phyloP scores from a whole-genome alignment of 1,139 yeast genomes.

The Debaryomyces singareniensis region DNA sequence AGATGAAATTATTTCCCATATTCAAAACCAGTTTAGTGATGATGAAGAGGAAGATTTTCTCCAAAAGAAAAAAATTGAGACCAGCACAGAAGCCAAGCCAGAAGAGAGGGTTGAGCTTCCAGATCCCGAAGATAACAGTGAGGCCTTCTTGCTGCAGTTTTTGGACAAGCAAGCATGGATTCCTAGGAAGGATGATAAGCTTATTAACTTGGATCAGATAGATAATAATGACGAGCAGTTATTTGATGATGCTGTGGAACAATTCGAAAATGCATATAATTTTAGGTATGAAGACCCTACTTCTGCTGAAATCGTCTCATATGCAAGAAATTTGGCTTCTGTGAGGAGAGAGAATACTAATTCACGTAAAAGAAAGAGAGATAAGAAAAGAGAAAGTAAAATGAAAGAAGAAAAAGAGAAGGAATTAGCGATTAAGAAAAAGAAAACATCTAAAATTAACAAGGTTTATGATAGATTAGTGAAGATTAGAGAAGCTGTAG shows the following conservation, averaged over 20 bases:
- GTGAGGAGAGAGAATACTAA: slow-evolving; percentile 74
- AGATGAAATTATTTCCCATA: slow-evolving; percentile 63
- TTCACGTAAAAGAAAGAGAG: slow-evolving; percentile 78
- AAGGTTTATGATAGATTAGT: slow-evolving; percentile 72
- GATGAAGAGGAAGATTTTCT: slow-evolving; percentile 44
- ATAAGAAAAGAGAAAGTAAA: slow-evolving; percentile 53
- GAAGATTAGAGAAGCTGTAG: slow-evolving; percentile 77
- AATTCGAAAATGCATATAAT: slow-evolving; percentile 87
- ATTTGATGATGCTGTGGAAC: slow-evolving; percentile 87
- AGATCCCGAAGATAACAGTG: slow-evolving; percentile 60
- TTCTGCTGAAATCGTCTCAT: slow-evolving; percentile 88
- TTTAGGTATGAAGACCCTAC: slow-evolving; percentile 92
- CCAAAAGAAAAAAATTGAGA: slow-evolving; percentile 46
- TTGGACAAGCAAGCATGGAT: slow-evolving; percentile 84
- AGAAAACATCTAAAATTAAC: slow-evolving; percentile 70
- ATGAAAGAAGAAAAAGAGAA: slow-evolving; percentile 47
- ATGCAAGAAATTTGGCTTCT: slow-evolving; percentile 93
- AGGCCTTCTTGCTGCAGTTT: slow-evolving; percentile 66
- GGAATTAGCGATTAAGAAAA: slow-evolving; percentile 60
- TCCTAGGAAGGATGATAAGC: slow-evolving; percentile 54
- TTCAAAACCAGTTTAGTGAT: slow-evolving; percentile 56
- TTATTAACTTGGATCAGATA: slow-evolving; percentile 47
- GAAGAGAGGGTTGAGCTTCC: slow-evolving; percentile 37
- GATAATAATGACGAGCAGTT: slow-evolving; percentile 73
- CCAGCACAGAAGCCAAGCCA: slow-evolving; percentile 2